phyloP scores from a whole-genome alignment of 805 yeast genomes.

The Candida berthetii region DNA sequence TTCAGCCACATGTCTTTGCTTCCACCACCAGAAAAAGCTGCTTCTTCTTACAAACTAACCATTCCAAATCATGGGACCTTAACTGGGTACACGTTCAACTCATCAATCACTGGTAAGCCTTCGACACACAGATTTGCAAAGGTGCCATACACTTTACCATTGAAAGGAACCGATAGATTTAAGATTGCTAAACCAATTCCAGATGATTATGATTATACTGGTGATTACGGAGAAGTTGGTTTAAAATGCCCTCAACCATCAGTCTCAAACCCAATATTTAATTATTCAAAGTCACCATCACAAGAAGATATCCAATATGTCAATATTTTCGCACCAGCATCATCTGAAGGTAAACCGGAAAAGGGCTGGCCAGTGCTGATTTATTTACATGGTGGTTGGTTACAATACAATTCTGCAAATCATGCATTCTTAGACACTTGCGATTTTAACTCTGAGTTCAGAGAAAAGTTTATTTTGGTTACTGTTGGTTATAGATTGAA shows the following conservation, averaged over 20 bases:
- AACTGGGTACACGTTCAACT: slow-evolving; percentile 18
- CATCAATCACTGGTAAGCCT: slow-evolving; percentile 4
- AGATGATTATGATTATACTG: slow-evolving; percentile 28
- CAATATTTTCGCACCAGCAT: slow-evolving; percentile 36
- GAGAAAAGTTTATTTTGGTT: slow-evolving; percentile 29
- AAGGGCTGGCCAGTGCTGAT: slow-evolving; percentile 36
- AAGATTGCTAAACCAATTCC: slow-evolving; percentile 26
- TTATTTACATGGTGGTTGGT: slow-evolving; percentile 38
- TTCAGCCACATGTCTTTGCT: too few species aligned
- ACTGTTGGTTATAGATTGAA: slow-evolving; percentile 35
- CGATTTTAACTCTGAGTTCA: slow-evolving; percentile 21
- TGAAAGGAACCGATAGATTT: slow-evolving; percentile 28
- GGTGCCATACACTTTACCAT: slow-evolving; percentile 29
- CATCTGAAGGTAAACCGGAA: slow-evolving; percentile 24
- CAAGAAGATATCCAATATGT: slow-evolving; percentile 27
- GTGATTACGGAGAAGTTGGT: slow-evolving; percentile 28
- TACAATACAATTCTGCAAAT: slow-evolving; percentile 28
- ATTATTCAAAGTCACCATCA: slow-evolving; percentile 10
- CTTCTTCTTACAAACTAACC: slow-evolving; percentile 6
- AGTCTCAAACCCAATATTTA: slow-evolving; percentile 21
- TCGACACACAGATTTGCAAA: slow-evolving; percentile 22
- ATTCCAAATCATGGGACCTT: slow-evolving; percentile 20
- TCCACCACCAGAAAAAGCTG: not conserved
- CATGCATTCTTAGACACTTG: slow-evolving; percentile 16
- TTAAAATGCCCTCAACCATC: slow-evolving; percentile 31